These are phyloP conservation scores for Leishmania turanica DNA, from an alignment of 208 protist species.

Conservation along the genomic window DNA sequence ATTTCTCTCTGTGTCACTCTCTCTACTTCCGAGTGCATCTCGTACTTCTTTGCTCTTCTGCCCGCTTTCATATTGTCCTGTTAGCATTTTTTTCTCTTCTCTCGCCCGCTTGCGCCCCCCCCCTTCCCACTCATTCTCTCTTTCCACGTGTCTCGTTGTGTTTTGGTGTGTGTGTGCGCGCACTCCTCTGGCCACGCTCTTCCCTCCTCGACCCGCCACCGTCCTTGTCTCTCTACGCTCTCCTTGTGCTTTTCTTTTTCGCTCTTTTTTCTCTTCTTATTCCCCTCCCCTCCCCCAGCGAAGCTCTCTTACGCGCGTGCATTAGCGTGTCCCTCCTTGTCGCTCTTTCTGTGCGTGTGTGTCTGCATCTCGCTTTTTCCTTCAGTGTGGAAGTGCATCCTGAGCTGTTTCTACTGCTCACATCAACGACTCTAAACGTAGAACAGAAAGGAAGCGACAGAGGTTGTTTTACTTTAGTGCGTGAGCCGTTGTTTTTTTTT, in stretches of 20 bases:
- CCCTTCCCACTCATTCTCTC: not conserved
- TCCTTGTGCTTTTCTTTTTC: not conserved
- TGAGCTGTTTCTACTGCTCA: not conserved
- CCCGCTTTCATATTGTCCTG: not conserved
- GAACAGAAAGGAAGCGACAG: not conserved
- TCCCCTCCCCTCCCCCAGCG: conserved; percentile 1
- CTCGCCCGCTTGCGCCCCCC: not conserved
- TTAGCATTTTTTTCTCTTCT: not conserved
- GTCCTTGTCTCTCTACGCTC: not conserved
- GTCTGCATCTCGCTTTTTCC: not conserved
- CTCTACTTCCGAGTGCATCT: conserved; percentile 9
- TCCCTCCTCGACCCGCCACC: not conserved
- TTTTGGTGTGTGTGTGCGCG: not conserved
- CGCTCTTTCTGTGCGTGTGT: not conserved
- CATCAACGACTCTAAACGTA: not conserved
- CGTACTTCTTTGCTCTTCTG: not conserved
- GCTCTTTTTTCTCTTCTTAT: not conserved
- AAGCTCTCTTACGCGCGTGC: not conserved
- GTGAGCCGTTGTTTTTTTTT: not conserved
- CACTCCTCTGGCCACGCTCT: not conserved
- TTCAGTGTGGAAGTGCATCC: not conserved
- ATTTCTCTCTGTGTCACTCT: not conserved
- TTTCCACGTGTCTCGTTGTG: not conserved
- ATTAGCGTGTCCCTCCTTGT: not conserved
- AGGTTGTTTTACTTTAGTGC: not conserved